phyloP scores from a whole-genome alignment of 2,329 filamentous ascomycete genomes.

The Mollisia scopiformis region DNA sequence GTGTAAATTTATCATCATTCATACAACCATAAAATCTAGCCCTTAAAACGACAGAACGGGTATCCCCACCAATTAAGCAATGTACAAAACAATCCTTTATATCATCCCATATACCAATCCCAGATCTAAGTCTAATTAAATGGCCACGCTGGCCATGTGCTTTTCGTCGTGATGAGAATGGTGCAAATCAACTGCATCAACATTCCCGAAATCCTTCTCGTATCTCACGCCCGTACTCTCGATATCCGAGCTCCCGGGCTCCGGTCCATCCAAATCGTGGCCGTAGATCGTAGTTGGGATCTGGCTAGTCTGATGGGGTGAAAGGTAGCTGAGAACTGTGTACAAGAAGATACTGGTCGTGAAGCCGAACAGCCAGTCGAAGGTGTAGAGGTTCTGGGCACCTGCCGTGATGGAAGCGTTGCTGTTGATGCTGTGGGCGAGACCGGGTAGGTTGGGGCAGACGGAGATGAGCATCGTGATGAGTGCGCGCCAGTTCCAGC shows the following conservation, averaged over 20 bases:
- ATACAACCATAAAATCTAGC: not conserved
- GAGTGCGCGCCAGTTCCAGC: conserved; percentile 33
- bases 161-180: not conserved
- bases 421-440: conserved; percentile 28
- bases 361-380: conserved; percentile 70
- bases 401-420: conserved; percentile 44
- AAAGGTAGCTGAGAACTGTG: conserved; percentile 48
- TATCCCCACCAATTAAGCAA: not conserved
- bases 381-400: conserved; percentile 57
- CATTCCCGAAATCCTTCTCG: not conserved
- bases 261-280: conserved; percentile 23
- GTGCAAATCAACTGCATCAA: not conserved
- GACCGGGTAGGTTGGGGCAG: conserved; percentile 31
- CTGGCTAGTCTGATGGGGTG: conserved; percentile 53
- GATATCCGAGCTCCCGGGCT: conserved; percentile 4
- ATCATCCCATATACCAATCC: not conserved
- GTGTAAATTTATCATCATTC: not conserved
- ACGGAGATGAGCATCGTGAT: conserved; percentile 30
- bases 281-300: conserved; percentile 46
- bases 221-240: conserved; percentile 7
- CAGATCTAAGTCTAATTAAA: not conserved
- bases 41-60: not conserved
- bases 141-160: not conserved
- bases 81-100: not conserved
- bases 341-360: conserved; percentile 59